A percentile compares a stretch with the other conserved stretches of the same genome.
These are phyloP conservation scores for Gossypium turneri DNA, from an alignment of 345 rosid genomes.

Conservation along the genomic window DNA sequence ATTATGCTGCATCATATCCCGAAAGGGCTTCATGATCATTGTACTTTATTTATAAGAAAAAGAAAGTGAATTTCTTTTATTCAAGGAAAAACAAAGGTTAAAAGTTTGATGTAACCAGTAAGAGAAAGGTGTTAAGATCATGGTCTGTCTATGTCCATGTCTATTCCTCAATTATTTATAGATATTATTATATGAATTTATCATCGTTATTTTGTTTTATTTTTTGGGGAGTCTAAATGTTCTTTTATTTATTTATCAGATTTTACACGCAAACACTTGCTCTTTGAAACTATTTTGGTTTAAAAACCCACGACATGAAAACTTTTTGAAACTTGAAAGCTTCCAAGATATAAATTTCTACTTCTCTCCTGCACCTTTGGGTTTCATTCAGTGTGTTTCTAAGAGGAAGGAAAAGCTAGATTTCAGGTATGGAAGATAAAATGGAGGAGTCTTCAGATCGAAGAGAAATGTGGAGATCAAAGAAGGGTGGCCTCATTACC, in stretches of 20 bases:
- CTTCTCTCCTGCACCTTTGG: slow-evolving; percentile 1
- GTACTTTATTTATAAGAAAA: not conserved
- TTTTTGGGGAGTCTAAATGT: no score
- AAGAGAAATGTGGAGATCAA: slow-evolving; percentile 15
- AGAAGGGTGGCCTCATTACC: slow-evolving; percentile 65
- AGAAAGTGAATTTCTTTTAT: not conserved
- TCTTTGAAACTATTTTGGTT: not conserved
- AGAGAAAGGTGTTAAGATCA: slow-evolving; percentile 24
- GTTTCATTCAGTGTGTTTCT: not conserved
- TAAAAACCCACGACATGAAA: slow-evolving; percentile 1
- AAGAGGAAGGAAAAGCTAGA: slow-evolving; percentile 16
- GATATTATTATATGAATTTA: no score
- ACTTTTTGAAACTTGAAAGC: not conserved
- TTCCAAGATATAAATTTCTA: slow-evolving; percentile 14
- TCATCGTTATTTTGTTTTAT: not conserved
- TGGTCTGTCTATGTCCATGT: slow-evolving; percentile 22
- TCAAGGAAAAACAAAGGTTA: not conserved
- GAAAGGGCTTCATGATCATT: not conserved
- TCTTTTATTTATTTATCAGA: no score
- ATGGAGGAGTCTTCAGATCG: slow-evolving; percentile 36
- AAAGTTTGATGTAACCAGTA: slow-evolving; percentile 21
- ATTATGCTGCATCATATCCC: slow-evolving; percentile 27
- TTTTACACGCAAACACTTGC: slow-evolving; percentile 6
- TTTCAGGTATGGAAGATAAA: slow-evolving; percentile 27
- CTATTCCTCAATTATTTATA: slow-evolving; percentile 19